Evolutionary conservation across 345 rosid genomes (phyloP), one percentile per base, ranked within the genome.

Genomic region (Citrus reticulata): DNA sequence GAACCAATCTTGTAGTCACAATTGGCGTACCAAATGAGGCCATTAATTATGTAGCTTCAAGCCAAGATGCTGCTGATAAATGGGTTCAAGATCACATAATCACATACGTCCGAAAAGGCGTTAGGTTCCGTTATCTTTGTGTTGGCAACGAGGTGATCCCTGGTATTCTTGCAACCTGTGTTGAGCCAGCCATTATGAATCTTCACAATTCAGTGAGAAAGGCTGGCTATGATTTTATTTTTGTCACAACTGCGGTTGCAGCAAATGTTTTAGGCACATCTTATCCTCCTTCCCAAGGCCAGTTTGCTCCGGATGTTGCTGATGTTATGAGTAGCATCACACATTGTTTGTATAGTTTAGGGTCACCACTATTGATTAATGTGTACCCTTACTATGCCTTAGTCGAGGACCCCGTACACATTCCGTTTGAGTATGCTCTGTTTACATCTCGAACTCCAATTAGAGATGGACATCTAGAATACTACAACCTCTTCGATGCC

Each of bases 11-110:
- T 77, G 78, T 60, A 1, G 78, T 72, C 2, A 75, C 80, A 5
- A 32, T 66, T 5, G 72, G 80, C 2, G 75, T 72, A 17, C 78
- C 79, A 46, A 61, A 83, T 25, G 78, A 83, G 70, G 85, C 77
- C 51, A 66, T 79, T 67, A 22, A 79, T 2, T 27, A 66, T 1
- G 74, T 79, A 63, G 85, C 82, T 10, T 70, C 80, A 1, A 83
- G 82, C 71, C 80, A 74, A 51, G 77, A 79, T 10, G 68, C 81
- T 32, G 82, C 82, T 4, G 76, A 70, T 51, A 66, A 75, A 34
- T 83, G 85, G 85, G 42, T 70, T 60, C 74, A 75, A 62, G 78
- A 78, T 51, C 76, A 79, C 77, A 51, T 82, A 22, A 17, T 20
- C 0, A n/a, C 75, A 32, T 82, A 65, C 49, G 25, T 75, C 14